Evolutionary conservation across 192 early-diverging fungal species (phyloP), one percentile per base, ranked within the genome.

Genomic region (Backusella mclennaniae): DNA sequence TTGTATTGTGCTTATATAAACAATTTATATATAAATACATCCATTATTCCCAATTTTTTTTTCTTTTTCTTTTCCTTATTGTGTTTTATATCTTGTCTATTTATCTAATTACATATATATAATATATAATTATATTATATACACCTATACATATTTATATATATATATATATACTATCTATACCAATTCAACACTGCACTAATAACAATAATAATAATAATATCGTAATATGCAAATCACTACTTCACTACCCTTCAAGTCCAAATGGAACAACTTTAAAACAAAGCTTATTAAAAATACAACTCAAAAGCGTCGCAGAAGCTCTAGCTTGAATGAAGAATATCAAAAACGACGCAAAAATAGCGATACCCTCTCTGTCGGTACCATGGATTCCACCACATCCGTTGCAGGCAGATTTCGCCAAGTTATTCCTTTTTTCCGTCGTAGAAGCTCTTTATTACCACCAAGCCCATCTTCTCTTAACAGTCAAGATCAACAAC

Each of bases 181-280:
- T 59, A 59, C 56, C 56, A 59, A 59, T 4, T 3, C 9, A 26
- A 59, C n/a, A 59, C 9, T 59, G 26, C 19, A 26, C 38, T 38
- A 39, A 6, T 12, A 39, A 39, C 1, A 39, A 39, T 39, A 39
- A 39, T 12, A 39, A 39, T 39, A 33, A 21, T 21, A 53, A n/a
- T 21, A 53, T 21, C 7, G 26, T 59, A 59, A 59, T 29, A 63
- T 63, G 56, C 56, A 63, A 63, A 63, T 63, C 56, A 63, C 56
- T 29, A 63, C 56, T 63, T 29, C 70, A 49, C 42, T 71, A 41
- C 70, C 70, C 17, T 71, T 71, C 29, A 71, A 71, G 26, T 71
- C 41, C 21, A 71, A 49, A 19, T 71, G 70, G 70, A 71, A 71
- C 19, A 71, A 23, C 4, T 71, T 71, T 7, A 49, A 44, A 11